phyloP scores from a whole-genome alignment of 768 basidiomycete species.

The Amanita molliuscula region DNA sequence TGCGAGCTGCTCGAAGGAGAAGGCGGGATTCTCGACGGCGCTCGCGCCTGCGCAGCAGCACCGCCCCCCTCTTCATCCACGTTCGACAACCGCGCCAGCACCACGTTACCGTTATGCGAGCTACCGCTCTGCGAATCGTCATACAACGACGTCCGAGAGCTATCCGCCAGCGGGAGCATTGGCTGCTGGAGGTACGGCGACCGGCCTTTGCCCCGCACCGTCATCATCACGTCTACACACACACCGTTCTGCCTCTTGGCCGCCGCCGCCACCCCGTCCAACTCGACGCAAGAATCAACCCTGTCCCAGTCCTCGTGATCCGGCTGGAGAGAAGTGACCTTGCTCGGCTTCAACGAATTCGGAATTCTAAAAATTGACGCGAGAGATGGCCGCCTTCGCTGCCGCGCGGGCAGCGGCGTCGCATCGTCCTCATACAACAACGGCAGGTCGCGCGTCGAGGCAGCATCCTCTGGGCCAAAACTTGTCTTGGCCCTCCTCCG shows the following conservation, averaged over 20 bases:
- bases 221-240: slow-evolving; percentile 17
- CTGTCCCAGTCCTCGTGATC: slow-evolving; percentile 73
- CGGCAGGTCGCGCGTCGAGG: slow-evolving; percentile 20
- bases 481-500: slow-evolving; percentile 43
- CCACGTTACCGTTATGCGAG: slow-evolving; percentile 18
- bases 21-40: background rate
- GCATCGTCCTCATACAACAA: slow-evolving; percentile 40
- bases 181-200: slow-evolving; percentile 32
- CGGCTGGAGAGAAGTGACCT: slow-evolving; percentile 9
- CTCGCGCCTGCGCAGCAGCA: background rate
- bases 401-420: slow-evolving; percentile 24
- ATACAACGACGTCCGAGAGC: slow-evolving; percentile 37
- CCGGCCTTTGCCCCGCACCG: slow-evolving; percentile 23
- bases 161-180: slow-evolving; percentile 30
- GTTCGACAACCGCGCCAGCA: slow-evolving; percentile 54
- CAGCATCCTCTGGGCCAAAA: slow-evolving; percentile 40
- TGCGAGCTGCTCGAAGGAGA: slow-evolving; percentile 16
- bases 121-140: slow-evolving; percentile 11
- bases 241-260: slow-evolving; percentile 14
- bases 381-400: slow-evolving; percentile 71
- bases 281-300: slow-evolving; percentile 57
- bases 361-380: slow-evolving; percentile 76
- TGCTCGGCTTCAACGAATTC: slow-evolving; percentile 31
- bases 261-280: slow-evolving; percentile 41
- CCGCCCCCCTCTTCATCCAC: slow-evolving; percentile 49